Evolutionary conservation across 805 yeast genomes (phyloP), one percentile per base, ranked within the genome.

Genomic region (Cyberlindnera amylophila): DNA sequence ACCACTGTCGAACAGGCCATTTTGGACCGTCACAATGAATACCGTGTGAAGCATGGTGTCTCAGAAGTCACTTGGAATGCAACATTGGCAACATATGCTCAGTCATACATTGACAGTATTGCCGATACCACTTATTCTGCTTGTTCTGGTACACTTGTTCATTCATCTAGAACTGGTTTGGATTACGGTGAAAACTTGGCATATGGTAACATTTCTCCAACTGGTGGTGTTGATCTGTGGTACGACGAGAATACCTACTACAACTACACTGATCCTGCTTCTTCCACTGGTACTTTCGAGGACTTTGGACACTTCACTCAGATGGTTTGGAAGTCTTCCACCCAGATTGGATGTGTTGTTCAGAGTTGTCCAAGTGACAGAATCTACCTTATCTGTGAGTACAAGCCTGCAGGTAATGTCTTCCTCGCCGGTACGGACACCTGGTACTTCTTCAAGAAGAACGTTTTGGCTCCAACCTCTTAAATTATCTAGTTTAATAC

Each of bases 101-200:
- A 61, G 53, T 56, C 62, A 34, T 79, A 75, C 52, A 78, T 79
- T 37, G 68, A 62, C 57, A 59, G 52, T 8, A 37, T 65, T 18
- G 38, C 37, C 2, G 69, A 69, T 28, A 68, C 75, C 11, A 45
- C 54, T 3, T 36, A 55, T 6, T 74, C 74, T 54, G 81, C 86
- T 57, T 71, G 79, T 59, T 75, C 81, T 7, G 87, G 84, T 50
- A 63, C 67, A 41, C 67, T 84, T 51, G 62, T 71, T 14, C 91
- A 85, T 64, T 79, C 88, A 16, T 69, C 72, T 29, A 81, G 85
- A 29, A 69, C 71, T 16, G 58, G 59, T 13, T 27, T 35, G 15
- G 40, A 49, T 19, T 81, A 81, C 59, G 93, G 93, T 66, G 91
- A 85, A 61, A 85, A 85, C 66, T 70, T 85, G 51, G 90, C 89